A percentile compares a stretch with the other conserved stretches of the same genome.
These are phyloP conservation scores for Trametes polyzona DNA, from an alignment of 1,284 basidiomycete genomes.

Conservation along the genomic window DNA sequence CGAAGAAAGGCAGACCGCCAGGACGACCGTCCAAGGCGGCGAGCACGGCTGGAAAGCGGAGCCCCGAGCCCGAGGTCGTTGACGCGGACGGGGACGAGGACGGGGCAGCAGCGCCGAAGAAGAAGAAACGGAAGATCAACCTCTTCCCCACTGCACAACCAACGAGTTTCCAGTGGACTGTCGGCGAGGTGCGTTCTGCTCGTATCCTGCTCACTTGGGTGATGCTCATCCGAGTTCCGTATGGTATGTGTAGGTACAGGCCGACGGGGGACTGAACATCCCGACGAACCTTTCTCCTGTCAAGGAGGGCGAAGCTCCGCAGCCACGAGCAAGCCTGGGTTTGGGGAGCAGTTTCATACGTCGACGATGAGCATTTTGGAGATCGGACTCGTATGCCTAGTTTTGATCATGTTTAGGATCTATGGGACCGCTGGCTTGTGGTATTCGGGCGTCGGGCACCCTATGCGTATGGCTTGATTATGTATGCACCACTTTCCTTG, in stretches of 20 bases:
- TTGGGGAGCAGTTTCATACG: conserved; percentile 20
- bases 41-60: not conserved
- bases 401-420: not conserved
- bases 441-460: too few relatives aligned
- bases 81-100: not conserved
- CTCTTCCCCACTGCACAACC: conserved; percentile 50
- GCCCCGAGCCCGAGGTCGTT: not conserved
- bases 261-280: conserved; percentile 53
- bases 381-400: too few relatives aligned
- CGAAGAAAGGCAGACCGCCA: not conserved
- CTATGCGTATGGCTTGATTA: too few relatives aligned
- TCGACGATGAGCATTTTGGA: too few relatives aligned
- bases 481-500: too few relatives aligned
- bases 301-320: conserved; percentile 54
- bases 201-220: not conserved
- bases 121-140: conserved; percentile 67
- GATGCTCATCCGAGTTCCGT: not conserved
- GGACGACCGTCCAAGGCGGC: conserved; percentile 2
- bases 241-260: conserved; percentile 19
- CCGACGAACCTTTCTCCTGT: conserved; percentile 67
- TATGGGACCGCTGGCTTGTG: not conserved
- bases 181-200: conserved; percentile 39
- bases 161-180: conserved; percentile 45
- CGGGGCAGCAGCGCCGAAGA: conserved; percentile 43
- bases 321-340: conserved; percentile 45